Percentiles rank a stretch among this genome's conserved stretches.
Evolutionary conservation across 371 early-diverging fungal genomes (phyloP).

Genomic region (Ordospora pajunii): DNA sequence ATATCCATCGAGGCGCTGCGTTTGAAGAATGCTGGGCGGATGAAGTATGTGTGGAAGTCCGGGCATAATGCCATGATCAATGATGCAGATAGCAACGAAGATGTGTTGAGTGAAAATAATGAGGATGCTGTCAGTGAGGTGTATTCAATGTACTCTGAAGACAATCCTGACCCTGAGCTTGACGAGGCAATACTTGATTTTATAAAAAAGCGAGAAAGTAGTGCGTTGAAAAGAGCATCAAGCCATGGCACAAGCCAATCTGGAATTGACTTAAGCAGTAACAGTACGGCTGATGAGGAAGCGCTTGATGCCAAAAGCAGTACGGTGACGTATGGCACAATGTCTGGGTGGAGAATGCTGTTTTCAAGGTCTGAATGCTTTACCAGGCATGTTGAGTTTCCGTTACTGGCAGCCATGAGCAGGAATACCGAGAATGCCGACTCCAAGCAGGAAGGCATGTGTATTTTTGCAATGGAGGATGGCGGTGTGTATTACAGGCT

Average conservation of each 20-base stretch:
- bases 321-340: neutral
- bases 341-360: neutral
- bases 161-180: too few relatives aligned
- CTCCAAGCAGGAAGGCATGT: constrained; percentile 9
- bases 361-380: neutral
- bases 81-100: neutral
- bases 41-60: neutral
- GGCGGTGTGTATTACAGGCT: constrained; percentile 32
- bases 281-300: too few relatives aligned
- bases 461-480: constrained; percentile 30
- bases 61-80: neutral
- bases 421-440: neutral
- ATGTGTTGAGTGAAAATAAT: too few relatives aligned
- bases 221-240: too few relatives aligned
- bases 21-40: neutral
- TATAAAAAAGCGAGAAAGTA: too few relatives aligned
- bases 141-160: too few relatives aligned
- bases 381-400: neutral
- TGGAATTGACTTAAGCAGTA: too few relatives aligned
- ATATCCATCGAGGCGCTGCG: neutral
- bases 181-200: too few relatives aligned
- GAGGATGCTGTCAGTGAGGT: too few relatives aligned
- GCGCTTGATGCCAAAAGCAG: neutral
- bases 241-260: too few relatives aligned
- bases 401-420: neutral